Evolutionary conservation across 352 stramenopile species (phyloP), one percentile per base, ranked within the genome.

Genomic region (Globisporangium apiculatum): DNA sequence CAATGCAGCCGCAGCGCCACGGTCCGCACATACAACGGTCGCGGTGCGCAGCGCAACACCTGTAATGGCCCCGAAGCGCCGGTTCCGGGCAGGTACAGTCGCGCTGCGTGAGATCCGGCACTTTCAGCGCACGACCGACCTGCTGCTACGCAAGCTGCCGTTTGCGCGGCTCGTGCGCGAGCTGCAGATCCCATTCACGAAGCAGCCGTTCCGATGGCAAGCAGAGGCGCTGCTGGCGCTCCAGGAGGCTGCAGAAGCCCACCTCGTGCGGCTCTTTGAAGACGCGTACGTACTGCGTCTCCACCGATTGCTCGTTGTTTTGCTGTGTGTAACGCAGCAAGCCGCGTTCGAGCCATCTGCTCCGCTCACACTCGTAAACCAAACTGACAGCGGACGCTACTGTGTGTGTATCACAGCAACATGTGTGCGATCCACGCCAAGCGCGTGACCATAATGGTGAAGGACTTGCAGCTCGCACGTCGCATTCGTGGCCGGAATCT

Each of bases 251-350:
- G 74, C 91, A 1, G 96, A 99, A 76, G 94, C 93, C 35, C 94
- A 98, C 74, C 83, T 98, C 36, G 91, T 99, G 31, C 81, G 82
- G 51, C 79, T 98, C 53, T 99, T 99, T 76, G 94, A 99, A 75
- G 86, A 95, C 64, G 82, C 86, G 75, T 92, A 92, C 67, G 79
- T 89, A 24, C 38, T 5, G 7, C 40, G 40, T 43, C 24, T 31
- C 24, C 24, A 31, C 1, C 24, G 24, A 31, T 31, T 31, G 24
- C 24, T 31, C 24, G 24, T 31, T 31, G 24, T 31, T 9, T 14
- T 57, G 14, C 14, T 55, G 49, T 40, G 5, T 50, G 47, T 31
- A 40, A n/a, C 41, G 15, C 41, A 7, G 12, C 11, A n/a, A 31
- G 24, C 24, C 24, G 24, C 24, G 24, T 31, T 31, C 24, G 24